Percentiles rank a stretch among this genome's conserved stretches.
phyloP scores from a whole-genome alignment of 495 filamentous ascomycete genomes.

The Neurospora africana region DNA sequence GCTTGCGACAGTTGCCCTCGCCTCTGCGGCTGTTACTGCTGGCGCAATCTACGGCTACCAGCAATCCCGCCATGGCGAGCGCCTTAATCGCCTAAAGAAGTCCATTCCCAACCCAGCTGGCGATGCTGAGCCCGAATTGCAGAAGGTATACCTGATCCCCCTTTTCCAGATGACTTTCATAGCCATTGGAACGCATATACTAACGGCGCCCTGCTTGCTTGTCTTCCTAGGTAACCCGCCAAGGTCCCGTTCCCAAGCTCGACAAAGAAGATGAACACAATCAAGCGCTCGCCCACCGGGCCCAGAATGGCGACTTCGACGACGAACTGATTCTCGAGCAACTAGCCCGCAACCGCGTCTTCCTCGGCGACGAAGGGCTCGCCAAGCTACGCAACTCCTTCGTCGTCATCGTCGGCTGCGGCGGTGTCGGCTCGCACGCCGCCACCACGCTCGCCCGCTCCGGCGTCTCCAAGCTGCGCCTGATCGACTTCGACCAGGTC shows the following conservation, averaged over 20 bases:
- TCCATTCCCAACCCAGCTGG: slow-evolving; percentile 53
- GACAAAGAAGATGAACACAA: slow-evolving; percentile 69
- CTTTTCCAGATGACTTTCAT: neutral
- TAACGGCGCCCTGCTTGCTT: neutral
- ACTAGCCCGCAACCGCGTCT: slow-evolving; percentile 86
- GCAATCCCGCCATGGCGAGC: slow-evolving; percentile 48
- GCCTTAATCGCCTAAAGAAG: slow-evolving; percentile 56
- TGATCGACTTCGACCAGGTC: slow-evolving; percentile 98
- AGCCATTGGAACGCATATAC: neutral
- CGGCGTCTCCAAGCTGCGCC: slow-evolving; percentile 72
- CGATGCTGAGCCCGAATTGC: slow-evolving; percentile 18
- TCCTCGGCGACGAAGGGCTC: slow-evolving; percentile 75
- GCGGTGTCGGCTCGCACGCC: slow-evolving; percentile 90
- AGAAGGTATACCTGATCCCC: slow-evolving; percentile 15
- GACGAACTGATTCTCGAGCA: slow-evolving; percentile 94
- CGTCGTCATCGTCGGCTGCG: slow-evolving; percentile 83
- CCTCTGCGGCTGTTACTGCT: slow-evolving; percentile 67
- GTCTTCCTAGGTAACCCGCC: slow-evolving; percentile 58
- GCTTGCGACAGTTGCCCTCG: slow-evolving; percentile 62
- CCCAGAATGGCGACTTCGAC: slow-evolving; percentile 82
- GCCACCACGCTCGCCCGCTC: slow-evolving; percentile 78
- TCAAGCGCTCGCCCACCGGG: slow-evolving; percentile 64
- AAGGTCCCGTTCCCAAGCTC: slow-evolving; percentile 46
- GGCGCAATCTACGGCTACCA: slow-evolving; percentile 64
- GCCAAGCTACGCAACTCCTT: slow-evolving; percentile 68